Base-by-base conservation (phyloP, 768 basidiomycete genomes). In the Mycena venus region DNA sequence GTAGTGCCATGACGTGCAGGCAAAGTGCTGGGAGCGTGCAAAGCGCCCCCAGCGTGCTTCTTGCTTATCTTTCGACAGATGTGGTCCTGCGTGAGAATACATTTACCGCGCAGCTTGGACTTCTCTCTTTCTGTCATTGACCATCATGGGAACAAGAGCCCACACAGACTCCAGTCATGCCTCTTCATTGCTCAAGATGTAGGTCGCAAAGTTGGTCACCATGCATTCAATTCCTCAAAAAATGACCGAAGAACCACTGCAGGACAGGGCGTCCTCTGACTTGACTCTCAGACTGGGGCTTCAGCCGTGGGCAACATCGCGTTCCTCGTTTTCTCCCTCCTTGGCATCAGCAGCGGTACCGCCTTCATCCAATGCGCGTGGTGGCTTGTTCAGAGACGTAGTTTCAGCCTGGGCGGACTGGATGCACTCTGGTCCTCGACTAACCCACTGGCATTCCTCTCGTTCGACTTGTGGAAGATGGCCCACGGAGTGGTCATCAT, bases 381-480 rank as follows among this genome's bases (percentile, higher is more conserved):
- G 72, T 2, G 31, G 31, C 15, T 61, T 23, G 72, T 73, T 2
- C 34, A 23, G 4, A 29, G 40, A 31, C 66, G 72, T 11, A 55
- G 19, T 5, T 68, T 68, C 36, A 68, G 65, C 32, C 19, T 73
- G 5, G 23, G 32, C 8, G 72, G 72, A 21, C 66, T 73, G 21
- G 66, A 73, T 21, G 72, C 72, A 4, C 66, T 73, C 11, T 73
- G 72, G 72, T 68, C 66, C 2, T 61, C 65, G 9, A n/a, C 59
- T 7, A 63, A 42, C n/a, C 12, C 31, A 4, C 36, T 73, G 5
- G 59, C 72, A n/a, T 73, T 73, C 49, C 10, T 68, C 0, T 53
- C 65, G 21, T 44, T 60, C 32, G 65, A 73, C 23, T 53, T 73
- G 29, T 68, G 65, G 66, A 27, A 36, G 21, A 29, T 59, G 4